Conservation (phyloP, 208 protist genomes). For the Crithidia fasciculata region DNA sequence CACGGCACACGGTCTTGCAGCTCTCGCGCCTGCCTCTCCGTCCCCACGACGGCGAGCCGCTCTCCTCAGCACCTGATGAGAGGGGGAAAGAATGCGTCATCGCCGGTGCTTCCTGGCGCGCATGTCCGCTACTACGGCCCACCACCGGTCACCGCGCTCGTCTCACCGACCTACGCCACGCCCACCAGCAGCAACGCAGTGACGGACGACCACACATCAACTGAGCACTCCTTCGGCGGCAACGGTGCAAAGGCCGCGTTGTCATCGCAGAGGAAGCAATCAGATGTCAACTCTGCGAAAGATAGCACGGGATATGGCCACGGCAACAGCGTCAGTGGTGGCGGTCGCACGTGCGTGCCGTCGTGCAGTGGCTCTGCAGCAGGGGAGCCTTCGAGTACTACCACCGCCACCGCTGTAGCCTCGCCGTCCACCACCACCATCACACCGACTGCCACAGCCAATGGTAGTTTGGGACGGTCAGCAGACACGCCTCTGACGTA, state of each 20-base stretch:
- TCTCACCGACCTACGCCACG: constrained; percentile 2
- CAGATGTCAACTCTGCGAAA: no score
- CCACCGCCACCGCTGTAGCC: neutral
- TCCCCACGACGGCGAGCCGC: neutral
- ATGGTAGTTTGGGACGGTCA: no score
- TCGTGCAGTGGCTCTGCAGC: no score
- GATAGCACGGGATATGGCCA: no score
- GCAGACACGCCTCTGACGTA: constrained; percentile 19
- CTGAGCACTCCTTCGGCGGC: no score
- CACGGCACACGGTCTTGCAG: neutral
- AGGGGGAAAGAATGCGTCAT: neutral
- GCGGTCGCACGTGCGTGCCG: no score
- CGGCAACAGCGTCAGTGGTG: no score
- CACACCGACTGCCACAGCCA: neutral
- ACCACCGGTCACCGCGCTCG: constrained; percentile 4
- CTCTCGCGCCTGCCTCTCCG: neutral
- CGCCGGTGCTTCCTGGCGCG: neutral
- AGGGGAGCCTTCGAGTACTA: neutral
- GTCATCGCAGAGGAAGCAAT: no score
- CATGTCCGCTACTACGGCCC: constrained; percentile 3
- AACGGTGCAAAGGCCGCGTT: no score
- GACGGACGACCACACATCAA: no score
- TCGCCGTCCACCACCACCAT: neutral
- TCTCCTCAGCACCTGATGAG: neutral
- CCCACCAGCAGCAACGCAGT: neutral